phyloP scores from a whole-genome alignment of 805 yeast species.

The Saccharomycopsis capsularis region DNA sequence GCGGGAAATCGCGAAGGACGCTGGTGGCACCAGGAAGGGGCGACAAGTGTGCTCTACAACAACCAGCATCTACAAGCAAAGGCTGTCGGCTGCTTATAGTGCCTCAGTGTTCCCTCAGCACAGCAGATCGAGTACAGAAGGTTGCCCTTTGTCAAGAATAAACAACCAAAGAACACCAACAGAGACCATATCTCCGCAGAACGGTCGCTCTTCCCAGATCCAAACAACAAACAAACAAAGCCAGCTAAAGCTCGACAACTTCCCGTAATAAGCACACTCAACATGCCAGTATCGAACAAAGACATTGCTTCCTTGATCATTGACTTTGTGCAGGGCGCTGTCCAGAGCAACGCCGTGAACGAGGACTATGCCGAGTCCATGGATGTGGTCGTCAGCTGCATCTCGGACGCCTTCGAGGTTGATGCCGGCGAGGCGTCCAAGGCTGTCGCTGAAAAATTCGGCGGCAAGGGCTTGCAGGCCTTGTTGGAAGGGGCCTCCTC shows the following conservation, averaged over 20 bases:
- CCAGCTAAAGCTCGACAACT: background rate
- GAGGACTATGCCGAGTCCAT: conserved; percentile 82
- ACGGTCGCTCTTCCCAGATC: background rate
- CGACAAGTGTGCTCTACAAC: background rate
- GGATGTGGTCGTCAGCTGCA: conserved; percentile 90
- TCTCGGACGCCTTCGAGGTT: conserved; percentile 77
- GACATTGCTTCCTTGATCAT: conserved; percentile 70
- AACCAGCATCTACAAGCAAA: background rate
- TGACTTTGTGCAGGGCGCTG: conserved; percentile 55
- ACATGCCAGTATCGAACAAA: conserved; percentile 46
- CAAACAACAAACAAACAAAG: background rate
- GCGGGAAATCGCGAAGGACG: background rate
- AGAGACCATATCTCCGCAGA: background rate
- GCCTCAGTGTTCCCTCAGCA: background rate
- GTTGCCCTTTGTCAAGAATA: too few species aligned
- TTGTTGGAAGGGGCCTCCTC: conserved; percentile 32
- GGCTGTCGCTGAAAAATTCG: conserved; percentile 33
- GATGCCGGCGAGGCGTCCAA: conserved; percentile 40
- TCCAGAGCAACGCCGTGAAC: conserved; percentile 54
- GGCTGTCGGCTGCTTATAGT: background rate
- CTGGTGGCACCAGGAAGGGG: background rate
- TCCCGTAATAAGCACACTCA: background rate
- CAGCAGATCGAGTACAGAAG: too few species aligned
- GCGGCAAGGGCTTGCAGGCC: conserved; percentile 42
- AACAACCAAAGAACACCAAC: too few species aligned